Percentiles rank a stretch among this genome's conserved stretches.
These are phyloP conservation scores for Plasmodium chabaudi DNA, from an alignment of 169 alveolate genomes.

Conservation along the genomic window DNA sequence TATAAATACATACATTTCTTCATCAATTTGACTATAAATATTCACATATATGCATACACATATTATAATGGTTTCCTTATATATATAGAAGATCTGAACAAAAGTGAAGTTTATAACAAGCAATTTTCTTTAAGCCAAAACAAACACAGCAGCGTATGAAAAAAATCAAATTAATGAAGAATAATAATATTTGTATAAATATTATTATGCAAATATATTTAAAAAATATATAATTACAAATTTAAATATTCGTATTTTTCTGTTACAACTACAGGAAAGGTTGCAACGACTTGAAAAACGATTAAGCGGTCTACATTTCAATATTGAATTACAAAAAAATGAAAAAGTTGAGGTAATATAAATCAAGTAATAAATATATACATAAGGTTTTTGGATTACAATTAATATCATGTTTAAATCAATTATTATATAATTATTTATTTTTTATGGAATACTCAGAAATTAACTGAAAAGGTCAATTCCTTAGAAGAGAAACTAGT, in stretches of 20 bases:
- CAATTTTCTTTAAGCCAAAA: constrained; percentile 67
- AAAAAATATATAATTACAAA: neutral
- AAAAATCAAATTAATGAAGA: neutral
- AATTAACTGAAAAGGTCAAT: constrained; percentile 52
- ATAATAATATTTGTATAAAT: neutral
- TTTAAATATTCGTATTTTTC: neutral
- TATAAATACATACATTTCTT: neutral
- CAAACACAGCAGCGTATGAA: constrained; percentile 56
- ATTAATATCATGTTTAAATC: no score
- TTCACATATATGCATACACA: neutral
- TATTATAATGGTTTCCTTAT: neutral
- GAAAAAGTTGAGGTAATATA: constrained; percentile 70
- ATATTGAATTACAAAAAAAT: constrained; percentile 72
- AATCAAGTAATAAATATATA: constrained; percentile 20
- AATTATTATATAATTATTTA: no score
- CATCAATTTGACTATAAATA: neutral
- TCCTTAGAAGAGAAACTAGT: constrained; percentile 52
- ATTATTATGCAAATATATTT: constrained; percentile 1
- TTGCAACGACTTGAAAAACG: constrained; percentile 67
- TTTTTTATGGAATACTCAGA: constrained; percentile 1
- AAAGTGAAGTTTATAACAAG: constrained; percentile 54
- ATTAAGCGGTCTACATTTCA: constrained; percentile 66
- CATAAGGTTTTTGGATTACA: neutral
- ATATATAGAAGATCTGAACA: constrained; percentile 32
- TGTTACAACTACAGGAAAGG: constrained; percentile 28